Evolutionary conservation across 352 stramenopile genomes (phyloP), one percentile per base, ranked within the genome.

Genomic region (Globisporangium alternatum): DNA sequence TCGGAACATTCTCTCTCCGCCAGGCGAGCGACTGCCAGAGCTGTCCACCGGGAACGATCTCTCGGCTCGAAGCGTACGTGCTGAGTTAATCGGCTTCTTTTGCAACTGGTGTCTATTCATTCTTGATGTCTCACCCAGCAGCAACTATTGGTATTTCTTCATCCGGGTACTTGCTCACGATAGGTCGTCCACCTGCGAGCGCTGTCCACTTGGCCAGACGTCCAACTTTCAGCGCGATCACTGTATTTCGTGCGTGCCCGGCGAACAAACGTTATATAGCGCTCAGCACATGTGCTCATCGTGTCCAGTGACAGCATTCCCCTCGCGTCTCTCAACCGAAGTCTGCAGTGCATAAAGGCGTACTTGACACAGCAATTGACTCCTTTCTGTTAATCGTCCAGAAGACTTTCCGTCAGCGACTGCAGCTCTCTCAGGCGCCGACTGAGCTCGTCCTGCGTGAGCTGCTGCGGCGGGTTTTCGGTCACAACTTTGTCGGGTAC

Each of bases 1-100:
- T 60, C 3, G 79, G 81, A 0, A 80, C 62, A 1, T 90, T 89
- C 51, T 86, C 81, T 12, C 67, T 62, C 1, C 45, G 53, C 9
- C 65, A 75, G 5, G 69, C 79, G 6, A 81, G 74, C 49, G 70
- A 86, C 54, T 90, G 81, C 43, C 61, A 79, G 45, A 83, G 65
- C 51, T 90, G 81, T 57, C 81, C 79, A 9, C 81, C 81, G 19
- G 81, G 81, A 5, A 82, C 79, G 5, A 87, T 88, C 44, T 84
- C 77, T 10, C 66, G 21, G 0, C 65, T 65, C 0, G 69, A 83
- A 56, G 75, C 70, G 71, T 88, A 71, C 41, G 77, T 62, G 3
- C 6, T 60, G 13, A 17, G 54, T 25, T 5, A 15, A 19, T 37
- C 55, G 22, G 19, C 19, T 28, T 55, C 28, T 49, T 15, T 12